Evolutionary conservation across 2,329 filamentous ascomycete genomes (phyloP), one percentile per base, ranked within the genome.

Genomic region (Aureobasidium pullulans): DNA sequence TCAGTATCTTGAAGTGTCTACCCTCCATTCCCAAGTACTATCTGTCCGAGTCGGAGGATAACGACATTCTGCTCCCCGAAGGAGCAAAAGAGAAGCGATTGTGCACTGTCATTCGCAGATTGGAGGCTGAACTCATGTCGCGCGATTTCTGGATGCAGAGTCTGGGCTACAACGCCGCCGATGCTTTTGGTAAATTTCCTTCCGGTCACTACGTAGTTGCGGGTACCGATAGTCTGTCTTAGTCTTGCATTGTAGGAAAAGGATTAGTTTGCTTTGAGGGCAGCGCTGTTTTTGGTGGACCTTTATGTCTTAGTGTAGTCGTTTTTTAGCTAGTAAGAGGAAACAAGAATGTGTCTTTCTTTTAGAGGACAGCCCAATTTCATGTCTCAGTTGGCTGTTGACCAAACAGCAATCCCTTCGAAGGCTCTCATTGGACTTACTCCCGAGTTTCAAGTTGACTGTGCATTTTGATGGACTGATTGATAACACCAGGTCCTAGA

Each of bases 91-190:
- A 28, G 6, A 34, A n/a, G 28, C 28, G 28, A 2, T 36, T 54
- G 23, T 29, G n/a, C n/a, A 44, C 11, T 7, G 36, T 54, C 16
- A 36, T 54, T 13, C 39, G 23, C 16, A 54, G 39, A 44, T 31
- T 54, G 6, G 39, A 54, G 40, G 50, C 50, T 3, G 50, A 54
- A 44, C 50, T 54, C 29, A 44, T 54, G 16, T 43, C 39, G 3
- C 50, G 50, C 29, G 50, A 54, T 16, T 54, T 54, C 2, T 54
- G 50, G 50, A 54, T 54, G 50, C 50, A 54, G 29, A 54, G 50
- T 23, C 16, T 54, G 3, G 50, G 50, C 6, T 54, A 13, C 11
- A 39, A 54, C 34, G 8, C 37, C 23, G 16, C 7, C 8, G 50
- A 44, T 13, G 50, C 6, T 15, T 23, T 8, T 16, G 50, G 50